phyloP scores from a whole-genome alignment of 2,329 filamentous ascomycete genomes.

The Pseudopyrenochaeta lycopersici region DNA sequence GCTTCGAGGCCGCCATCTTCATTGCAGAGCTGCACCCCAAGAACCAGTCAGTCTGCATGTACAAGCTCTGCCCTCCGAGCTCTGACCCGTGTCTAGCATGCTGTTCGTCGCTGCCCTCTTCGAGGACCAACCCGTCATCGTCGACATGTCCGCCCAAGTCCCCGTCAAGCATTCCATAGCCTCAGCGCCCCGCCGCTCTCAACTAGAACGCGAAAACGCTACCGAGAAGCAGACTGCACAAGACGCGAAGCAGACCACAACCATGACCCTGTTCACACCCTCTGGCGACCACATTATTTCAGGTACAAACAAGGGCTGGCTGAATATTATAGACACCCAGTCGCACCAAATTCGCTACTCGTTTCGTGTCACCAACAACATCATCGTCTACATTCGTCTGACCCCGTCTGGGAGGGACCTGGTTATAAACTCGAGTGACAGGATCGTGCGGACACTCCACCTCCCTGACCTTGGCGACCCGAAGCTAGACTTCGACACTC shows the following conservation, averaged over 20 bases:
- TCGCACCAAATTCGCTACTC: slow-evolving; percentile 88
- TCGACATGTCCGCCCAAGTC: slow-evolving; percentile 76
- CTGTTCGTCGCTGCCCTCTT: slow-evolving; percentile 91
- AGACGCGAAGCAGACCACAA: slow-evolving; percentile 94
- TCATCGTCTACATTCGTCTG: slow-evolving; percentile 87
- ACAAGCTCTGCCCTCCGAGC: background rate
- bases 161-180: slow-evolving; percentile 81
- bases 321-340: slow-evolving; percentile 90
- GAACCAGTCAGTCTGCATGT: slow-evolving; percentile 71
- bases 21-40: slow-evolving; percentile 94
- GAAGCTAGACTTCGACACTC: slow-evolving; percentile 81
- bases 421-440: slow-evolving; percentile 91
- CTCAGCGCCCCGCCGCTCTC: slow-evolving; percentile 79
- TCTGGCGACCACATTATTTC: slow-evolving; percentile 88
- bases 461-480: slow-evolving; percentile 74
- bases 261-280: slow-evolving; percentile 86
- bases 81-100: slow-evolving; percentile 61
- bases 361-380: slow-evolving; percentile 84
- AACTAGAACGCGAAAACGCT: slow-evolving; percentile 73
- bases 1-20: slow-evolving; percentile 92
- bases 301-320: slow-evolving; percentile 93
- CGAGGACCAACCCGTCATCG: slow-evolving; percentile 89
- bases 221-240: slow-evolving; percentile 89
- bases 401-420: slow-evolving; percentile 86
- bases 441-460: slow-evolving; percentile 91